Percentiles rank a stretch among this genome's conserved stretches.
Conservation (phyloP, 495 filamentous ascomycete genomes). For the Terfezia claveryi region DNA sequence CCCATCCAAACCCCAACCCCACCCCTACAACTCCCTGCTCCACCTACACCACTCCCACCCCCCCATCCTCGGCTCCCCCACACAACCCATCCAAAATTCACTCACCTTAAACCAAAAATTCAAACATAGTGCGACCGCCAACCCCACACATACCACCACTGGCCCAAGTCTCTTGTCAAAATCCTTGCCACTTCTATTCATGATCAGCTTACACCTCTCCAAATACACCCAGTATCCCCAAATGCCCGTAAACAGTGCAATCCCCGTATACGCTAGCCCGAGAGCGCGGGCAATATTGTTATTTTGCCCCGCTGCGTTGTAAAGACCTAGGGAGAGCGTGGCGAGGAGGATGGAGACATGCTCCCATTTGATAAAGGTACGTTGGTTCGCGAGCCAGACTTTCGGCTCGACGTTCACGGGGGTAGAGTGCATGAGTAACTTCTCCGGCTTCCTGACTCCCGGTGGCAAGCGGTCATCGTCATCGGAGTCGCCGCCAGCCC, state of each 20-base stretch:
- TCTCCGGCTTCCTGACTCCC: slow-evolving; percentile 60
- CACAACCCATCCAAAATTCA: not conserved
- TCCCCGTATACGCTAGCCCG: slow-evolving; percentile 57
- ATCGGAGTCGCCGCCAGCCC: not conserved
- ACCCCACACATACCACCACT: slow-evolving; percentile 54
- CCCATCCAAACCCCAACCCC: not conserved
- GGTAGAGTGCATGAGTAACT: slow-evolving; percentile 81
- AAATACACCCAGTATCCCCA: slow-evolving; percentile 82
- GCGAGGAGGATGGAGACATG: slow-evolving; percentile 75
- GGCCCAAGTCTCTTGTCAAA: slow-evolving; percentile 78
- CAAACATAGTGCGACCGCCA: slow-evolving; percentile 55
- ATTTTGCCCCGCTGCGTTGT: slow-evolving; percentile 55
- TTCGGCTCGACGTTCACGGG: slow-evolving; percentile 84
- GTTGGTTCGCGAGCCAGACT: slow-evolving; percentile 95
- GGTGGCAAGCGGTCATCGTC: slow-evolving; percentile 36
- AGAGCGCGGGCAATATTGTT: slow-evolving; percentile 51
- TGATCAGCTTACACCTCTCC: slow-evolving; percentile 52
- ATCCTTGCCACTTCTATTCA: slow-evolving; percentile 65
- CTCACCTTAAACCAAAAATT: slow-evolving; percentile 37
- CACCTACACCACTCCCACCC: not conserved
- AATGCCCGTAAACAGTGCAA: slow-evolving; percentile 57
- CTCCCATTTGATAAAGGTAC: slow-evolving; percentile 95
- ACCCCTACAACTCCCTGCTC: not conserved
- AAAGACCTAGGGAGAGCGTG: slow-evolving; percentile 58
- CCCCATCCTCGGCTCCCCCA: not conserved